Evolutionary conservation across 2,329 filamentous ascomycete species (phyloP), one percentile per base, ranked within the genome.

Genomic region (Penicillium griseofulvum): DNA sequence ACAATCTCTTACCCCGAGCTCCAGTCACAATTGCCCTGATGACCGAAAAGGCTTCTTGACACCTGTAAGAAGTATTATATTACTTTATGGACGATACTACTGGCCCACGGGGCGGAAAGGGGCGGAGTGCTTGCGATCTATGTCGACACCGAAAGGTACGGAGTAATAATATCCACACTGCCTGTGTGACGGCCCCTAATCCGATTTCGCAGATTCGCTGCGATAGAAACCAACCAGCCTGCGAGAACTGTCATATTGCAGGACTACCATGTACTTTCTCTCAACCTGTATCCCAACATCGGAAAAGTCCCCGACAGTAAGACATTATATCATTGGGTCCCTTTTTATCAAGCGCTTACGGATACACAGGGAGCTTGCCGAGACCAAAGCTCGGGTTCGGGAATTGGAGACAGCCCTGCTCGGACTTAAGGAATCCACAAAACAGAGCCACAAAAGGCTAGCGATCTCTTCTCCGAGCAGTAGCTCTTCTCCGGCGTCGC

Each of bases 151-250:
- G 51, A n/a, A 54, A 54, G 51, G 51, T n/a, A n/a, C n/a, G n/a
- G n/a, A n/a, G n/a, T 54, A 54, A 45, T 34, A 7, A 34, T 29
- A 42, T 26, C 29, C 51, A 48, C 49, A 46, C 8, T 33, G 22
- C 31, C 26, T 28, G 14, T 14, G 17, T 45, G 26, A 31, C 16
- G 19, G 28, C 38, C 48, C 22, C 29, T 50, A 50, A 43, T 43
- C 48, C 28, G 26, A 52, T 29, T 34, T 37, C 39, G 22, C 42
- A 68, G 66, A 68, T 68, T 29, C 63, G 63, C 33, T 68, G 66
- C 52, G 63, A 68, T 42, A 57, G 52, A 39, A 62, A 46, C 4
- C 58, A 63, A 17, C 65, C 66, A 19, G 56, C 59, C 26, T 68
- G 66, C 17, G 66, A 68, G 19, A 64, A 59, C 8, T 68, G 66